Percentiles rank a stretch among this genome's conserved stretches.
Evolutionary conservation across 345 rosid genomes (phyloP).

Genomic region (Gossypium thurberi): DNA sequence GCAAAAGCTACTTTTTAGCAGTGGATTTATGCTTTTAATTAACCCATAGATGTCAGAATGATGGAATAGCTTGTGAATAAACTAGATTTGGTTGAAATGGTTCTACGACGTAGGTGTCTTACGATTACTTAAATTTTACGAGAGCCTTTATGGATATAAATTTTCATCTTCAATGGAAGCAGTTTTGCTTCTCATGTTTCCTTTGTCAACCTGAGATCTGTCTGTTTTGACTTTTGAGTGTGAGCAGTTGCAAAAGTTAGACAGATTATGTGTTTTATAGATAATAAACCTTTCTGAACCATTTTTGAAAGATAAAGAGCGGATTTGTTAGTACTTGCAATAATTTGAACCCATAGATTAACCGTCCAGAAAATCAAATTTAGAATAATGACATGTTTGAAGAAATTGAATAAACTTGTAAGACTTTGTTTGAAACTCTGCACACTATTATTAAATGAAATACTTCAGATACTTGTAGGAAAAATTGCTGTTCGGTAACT

Average conservation of each 20-base stretch:
- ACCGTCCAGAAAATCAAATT: neutral
- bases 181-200: neutral
- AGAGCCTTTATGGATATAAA: neutral
- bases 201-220: neutral
- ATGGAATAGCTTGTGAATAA: neutral
- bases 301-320: neutral
- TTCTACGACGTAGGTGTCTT: neutral
- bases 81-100: neutral
- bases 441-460: neutral
- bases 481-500: neutral
- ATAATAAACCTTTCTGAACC: neutral
- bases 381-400: neutral
- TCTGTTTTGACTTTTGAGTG: neutral
- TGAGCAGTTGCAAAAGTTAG: neutral
- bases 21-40: neutral
- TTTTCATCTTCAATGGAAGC: neutral
- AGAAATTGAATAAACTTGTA: neutral
- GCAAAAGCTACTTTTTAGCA: neutral
- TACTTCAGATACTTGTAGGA: neutral
- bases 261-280: neutral
- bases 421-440: neutral
- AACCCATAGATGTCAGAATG: neutral
- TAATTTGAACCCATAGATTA: neutral
- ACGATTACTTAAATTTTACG: neutral
- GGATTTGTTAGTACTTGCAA: neutral